These are phyloP conservation scores for Eleusine coracana DNA, from an alignment of 176 grass and related monocot genomes.

Conservation along the genomic window DNA sequence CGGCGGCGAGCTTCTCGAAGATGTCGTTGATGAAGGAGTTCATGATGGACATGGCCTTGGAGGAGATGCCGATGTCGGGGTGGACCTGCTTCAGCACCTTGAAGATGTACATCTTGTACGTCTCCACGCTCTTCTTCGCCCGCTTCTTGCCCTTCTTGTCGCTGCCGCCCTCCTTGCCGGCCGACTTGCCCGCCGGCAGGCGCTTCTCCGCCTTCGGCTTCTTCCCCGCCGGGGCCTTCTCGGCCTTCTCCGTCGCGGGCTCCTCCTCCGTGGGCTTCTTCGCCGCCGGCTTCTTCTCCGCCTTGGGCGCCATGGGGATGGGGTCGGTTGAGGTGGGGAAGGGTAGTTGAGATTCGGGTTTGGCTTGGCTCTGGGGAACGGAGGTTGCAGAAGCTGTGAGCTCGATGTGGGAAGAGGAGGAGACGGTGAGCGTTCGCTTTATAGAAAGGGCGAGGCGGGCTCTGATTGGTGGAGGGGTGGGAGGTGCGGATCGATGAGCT, in stretches of 20 bases:
- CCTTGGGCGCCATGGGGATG: conserved; percentile 47
- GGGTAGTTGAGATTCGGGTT: too few species aligned
- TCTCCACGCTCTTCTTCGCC: conserved; percentile 53
- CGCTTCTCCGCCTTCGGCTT: conserved; percentile 50
- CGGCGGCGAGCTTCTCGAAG: conserved; percentile 74
- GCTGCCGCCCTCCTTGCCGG: conserved; percentile 24
- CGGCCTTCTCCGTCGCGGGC: conserved; percentile 15
- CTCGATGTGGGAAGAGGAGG: too few species aligned
- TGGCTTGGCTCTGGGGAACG: too few species aligned
- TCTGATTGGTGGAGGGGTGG: too few species aligned
- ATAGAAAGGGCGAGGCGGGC: too few species aligned
- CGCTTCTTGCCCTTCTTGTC: conserved; percentile 29
- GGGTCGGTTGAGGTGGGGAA: too few species aligned
- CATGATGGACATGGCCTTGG: conserved; percentile 97
- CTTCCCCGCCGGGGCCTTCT: conserved; percentile 42
- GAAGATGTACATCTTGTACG: conserved; percentile 96
- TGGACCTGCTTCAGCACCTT: conserved; percentile 95
- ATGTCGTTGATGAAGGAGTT: conserved; percentile 94
- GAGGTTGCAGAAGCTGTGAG: too few species aligned
- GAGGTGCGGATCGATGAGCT: too few species aligned
- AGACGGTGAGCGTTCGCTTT: too few species aligned
- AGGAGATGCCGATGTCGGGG: conserved; percentile 87
- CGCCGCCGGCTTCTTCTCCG: conserved; percentile 43
- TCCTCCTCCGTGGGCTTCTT: conserved; percentile 47
- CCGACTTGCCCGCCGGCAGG: conserved; percentile 26